Conservation (phyloP, 805 yeast genomes). For the Suhomyces sp. region DNA sequence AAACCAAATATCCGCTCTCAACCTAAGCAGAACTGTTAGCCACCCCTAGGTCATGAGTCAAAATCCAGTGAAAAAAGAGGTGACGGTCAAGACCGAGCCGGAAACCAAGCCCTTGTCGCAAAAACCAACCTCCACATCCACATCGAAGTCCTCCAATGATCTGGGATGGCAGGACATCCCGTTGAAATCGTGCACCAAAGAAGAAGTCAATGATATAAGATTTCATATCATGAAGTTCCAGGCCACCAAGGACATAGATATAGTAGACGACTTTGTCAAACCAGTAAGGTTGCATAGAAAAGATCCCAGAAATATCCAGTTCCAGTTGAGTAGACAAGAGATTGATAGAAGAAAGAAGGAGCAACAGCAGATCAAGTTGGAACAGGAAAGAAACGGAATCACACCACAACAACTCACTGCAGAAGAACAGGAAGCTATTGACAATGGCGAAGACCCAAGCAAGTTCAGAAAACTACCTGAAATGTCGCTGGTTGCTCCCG, state of each 20-base stretch:
- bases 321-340: slow-evolving; percentile 75
- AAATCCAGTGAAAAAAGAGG: slow-evolving; percentile 27
- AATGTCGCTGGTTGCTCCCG: slow-evolving; percentile 80
- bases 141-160: slow-evolving; percentile 5
- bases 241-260: slow-evolving; percentile 67
- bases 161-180: slow-evolving; percentile 52
- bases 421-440: slow-evolving; percentile 13
- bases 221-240: slow-evolving; percentile 83
- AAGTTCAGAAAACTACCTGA: slow-evolving; percentile 34
- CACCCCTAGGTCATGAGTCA: slow-evolving; percentile 19
- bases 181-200: slow-evolving; percentile 67
- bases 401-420: slow-evolving; percentile 10
- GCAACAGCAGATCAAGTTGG: slow-evolving; percentile 18
- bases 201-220: slow-evolving; percentile 69
- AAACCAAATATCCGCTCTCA: no score
- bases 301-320: slow-evolving; percentile 89
- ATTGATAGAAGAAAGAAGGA: slow-evolving; percentile 53
- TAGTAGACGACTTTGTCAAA: slow-evolving; percentile 62
- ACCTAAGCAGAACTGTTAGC: no score
- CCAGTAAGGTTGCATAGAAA: slow-evolving; percentile 90
- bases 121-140: not conserved
- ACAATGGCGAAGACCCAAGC: slow-evolving; percentile 12
- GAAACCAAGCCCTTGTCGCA: slow-evolving; percentile 1
- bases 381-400: slow-evolving; percentile 15
- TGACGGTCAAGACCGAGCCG: slow-evolving; percentile 22